phyloP scores from a whole-genome alignment of 257 asterid genomes.

The Fraxinus excelsior region DNA sequence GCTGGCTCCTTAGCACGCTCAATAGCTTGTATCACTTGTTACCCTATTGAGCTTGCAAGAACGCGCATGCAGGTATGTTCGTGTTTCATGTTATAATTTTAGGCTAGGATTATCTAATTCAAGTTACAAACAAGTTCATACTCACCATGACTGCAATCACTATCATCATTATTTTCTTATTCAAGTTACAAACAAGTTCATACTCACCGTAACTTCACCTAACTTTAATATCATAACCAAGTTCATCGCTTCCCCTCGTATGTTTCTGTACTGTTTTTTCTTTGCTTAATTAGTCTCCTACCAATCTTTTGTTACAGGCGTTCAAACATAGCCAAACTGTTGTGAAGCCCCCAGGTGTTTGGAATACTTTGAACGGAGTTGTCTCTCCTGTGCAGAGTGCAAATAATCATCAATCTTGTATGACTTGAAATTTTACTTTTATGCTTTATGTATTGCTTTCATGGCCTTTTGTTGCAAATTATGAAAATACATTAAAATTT shows the following conservation, averaged over 20 bases:
- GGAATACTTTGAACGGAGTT: constrained; percentile 66
- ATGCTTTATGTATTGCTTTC: constrained; percentile 3
- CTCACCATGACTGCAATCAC: neutral
- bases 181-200: neutral
- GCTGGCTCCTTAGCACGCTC: constrained; percentile 94
- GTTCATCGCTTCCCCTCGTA: neutral
- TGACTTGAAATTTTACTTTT: constrained; percentile 17
- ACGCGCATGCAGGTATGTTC: constrained; percentile 88
- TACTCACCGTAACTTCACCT: neutral
- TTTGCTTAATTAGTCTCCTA: neutral
- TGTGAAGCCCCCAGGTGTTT: constrained; percentile 73
- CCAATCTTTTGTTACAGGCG: constrained; percentile 44
- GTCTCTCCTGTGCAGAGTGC: constrained; percentile 54
- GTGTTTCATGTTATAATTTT: neutral
- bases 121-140: neutral
- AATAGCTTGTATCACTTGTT: constrained; percentile 81
- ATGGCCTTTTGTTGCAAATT: constrained; percentile 9
- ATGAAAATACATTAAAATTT: too few species aligned
- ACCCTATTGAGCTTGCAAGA: constrained; percentile 89
- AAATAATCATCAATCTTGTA: constrained; percentile 52
- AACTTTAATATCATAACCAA: neutral
- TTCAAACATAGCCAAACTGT: constrained; percentile 62
- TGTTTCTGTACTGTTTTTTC: neutral
- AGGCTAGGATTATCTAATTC: neutral
- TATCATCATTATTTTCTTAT: neutral